These are phyloP conservation scores for Ustilago sp. DNA, from an alignment of 1,284 basidiomycete species.

Conservation along the genomic window DNA sequence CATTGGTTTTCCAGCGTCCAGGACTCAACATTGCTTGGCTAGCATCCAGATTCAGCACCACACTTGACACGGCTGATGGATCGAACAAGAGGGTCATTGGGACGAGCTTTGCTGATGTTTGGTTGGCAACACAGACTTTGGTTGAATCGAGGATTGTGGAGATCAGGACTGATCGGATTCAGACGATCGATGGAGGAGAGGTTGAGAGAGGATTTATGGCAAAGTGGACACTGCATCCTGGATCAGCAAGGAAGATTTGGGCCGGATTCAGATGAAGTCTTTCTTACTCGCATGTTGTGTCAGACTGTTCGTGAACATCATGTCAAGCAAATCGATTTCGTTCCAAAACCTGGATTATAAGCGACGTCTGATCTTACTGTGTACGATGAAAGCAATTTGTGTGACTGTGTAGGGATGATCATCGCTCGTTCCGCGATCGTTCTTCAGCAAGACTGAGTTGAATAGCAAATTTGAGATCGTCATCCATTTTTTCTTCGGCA, in stretches of 20 bases:
- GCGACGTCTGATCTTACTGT: neutral
- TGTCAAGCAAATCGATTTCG: neutral
- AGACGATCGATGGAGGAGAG: neutral
- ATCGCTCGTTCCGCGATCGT: conserved; percentile 22
- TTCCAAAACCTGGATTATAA: neutral
- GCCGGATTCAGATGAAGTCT: conserved; percentile 20
- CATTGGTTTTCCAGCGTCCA: conserved; percentile 14
- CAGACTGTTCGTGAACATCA: neutral
- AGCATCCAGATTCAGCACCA: conserved; percentile 11
- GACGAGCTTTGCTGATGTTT: conserved; percentile 21
- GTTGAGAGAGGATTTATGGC: neutral
- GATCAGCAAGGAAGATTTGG: conserved; percentile 5
- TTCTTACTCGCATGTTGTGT: neutral
- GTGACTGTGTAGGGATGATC: neutral
- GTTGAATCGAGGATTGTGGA: neutral
- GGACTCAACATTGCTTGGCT: conserved; percentile 18
- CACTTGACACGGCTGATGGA: neutral
- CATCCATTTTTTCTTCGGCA: conserved; percentile 37
- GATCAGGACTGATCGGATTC: neutral
- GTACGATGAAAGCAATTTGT: neutral
- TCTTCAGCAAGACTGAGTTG: conserved; percentile 64
- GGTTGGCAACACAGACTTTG: conserved; percentile 1
- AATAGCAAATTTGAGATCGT: conserved; percentile 59
- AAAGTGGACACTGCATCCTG: conserved; percentile 20
- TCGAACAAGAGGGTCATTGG: conserved; percentile 5